Percentiles rank a stretch among this genome's conserved stretches.
These are phyloP conservation scores for Tolypocladium ovalisporum DNA, from an alignment of 2,329 filamentous ascomycete genomes.

Conservation along the genomic window DNA sequence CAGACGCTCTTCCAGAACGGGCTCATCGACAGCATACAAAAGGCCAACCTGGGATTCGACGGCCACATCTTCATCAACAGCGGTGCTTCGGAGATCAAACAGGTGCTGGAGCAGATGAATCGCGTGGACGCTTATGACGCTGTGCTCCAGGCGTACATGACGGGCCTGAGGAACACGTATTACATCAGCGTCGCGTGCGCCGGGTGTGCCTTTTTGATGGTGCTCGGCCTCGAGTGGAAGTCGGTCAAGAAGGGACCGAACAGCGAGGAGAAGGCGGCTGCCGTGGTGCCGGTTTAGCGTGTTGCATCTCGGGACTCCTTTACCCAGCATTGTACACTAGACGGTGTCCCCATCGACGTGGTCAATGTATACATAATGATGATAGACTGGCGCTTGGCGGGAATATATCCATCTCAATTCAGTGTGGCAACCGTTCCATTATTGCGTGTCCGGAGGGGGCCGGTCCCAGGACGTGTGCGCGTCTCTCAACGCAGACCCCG, in stretches of 20 bases:
- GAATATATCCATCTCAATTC: neutral
- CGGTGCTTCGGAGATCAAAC: conserved; percentile 38
- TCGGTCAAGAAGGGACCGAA: conserved; percentile 35
- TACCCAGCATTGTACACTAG: neutral
- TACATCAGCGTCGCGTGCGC: conserved; percentile 41
- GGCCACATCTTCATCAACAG: conserved; percentile 37
- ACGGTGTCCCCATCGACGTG: neutral
- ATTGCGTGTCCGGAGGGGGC: conserved; percentile 30
- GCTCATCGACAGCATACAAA: conserved; percentile 39
- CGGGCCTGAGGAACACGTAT: conserved; percentile 37
- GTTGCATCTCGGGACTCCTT: neutral
- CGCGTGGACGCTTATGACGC: conserved; percentile 28
- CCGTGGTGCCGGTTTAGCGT: conserved; percentile 9
- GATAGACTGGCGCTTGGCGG: neutral
- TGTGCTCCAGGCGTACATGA: conserved; percentile 38
- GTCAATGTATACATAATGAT: neutral
- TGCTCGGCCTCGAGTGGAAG: conserved; percentile 37
- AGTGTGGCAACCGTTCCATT: neutral
- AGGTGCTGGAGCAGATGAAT: conserved; percentile 29
- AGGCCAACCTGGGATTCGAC: conserved; percentile 32
- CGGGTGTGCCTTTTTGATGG: conserved; percentile 30
- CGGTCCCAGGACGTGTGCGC: conserved; percentile 22
- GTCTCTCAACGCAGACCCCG: conserved; percentile 6
- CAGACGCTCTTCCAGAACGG: conserved; percentile 60
- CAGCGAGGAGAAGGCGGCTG: conserved; percentile 14